A percentile compares a stretch with the other conserved stretches of the same genome.
Conservation (phyloP, 768 basidiomycete genomes). For the Trametes maxima region DNA sequence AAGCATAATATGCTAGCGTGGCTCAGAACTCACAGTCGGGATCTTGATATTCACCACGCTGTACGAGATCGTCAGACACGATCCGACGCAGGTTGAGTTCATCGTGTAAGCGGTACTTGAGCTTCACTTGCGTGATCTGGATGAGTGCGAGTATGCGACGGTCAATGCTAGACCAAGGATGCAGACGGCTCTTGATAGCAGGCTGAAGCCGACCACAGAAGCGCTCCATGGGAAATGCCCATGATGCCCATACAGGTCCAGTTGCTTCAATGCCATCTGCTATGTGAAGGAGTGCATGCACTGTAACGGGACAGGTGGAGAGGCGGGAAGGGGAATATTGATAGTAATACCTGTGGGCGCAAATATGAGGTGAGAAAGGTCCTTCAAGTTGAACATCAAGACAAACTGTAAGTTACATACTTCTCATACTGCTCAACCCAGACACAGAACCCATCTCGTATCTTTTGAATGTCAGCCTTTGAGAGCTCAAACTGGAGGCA, state of each 20-base stretch:
- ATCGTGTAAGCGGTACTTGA: not conserved
- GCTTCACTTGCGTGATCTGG: not conserved
- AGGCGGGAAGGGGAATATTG: conserved; percentile 26
- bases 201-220: conserved; percentile 27
- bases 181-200: conserved; percentile 19
- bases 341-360: conserved; percentile 30
- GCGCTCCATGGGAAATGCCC: conserved; percentile 33
- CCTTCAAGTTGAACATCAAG: not conserved
- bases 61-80: not conserved
- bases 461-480: conserved; percentile 27
- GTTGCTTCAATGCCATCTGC: conserved; percentile 25
- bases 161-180: conserved; percentile 22
- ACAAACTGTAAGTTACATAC: conserved; percentile 19
- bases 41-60: not conserved
- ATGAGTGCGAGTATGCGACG: not conserved
- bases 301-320: conserved; percentile 32
- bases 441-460: conserved; percentile 35
- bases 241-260: conserved; percentile 30
- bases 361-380: not conserved
- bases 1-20: not conserved
- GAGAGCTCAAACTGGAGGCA: conserved; percentile 41
- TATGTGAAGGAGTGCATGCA: conserved; percentile 36
- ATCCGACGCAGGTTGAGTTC: conserved; percentile 6
- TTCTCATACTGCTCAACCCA: conserved; percentile 37
- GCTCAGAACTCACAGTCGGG: not conserved